phyloP scores from a whole-genome alignment of 2,329 filamentous ascomycete genomes.

The Aspergillus sp. region DNA sequence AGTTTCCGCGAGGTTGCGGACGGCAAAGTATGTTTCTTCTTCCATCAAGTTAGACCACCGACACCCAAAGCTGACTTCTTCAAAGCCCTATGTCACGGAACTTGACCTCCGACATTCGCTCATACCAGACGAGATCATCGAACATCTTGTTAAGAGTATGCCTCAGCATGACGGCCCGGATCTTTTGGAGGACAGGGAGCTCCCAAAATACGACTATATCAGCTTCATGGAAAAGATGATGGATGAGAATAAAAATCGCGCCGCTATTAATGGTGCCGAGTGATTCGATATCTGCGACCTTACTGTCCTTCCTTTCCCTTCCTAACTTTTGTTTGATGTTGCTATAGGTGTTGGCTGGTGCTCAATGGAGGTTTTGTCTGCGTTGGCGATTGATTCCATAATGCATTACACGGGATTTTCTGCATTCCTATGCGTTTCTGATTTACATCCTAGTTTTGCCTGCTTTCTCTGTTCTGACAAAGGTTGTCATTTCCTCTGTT shows the following conservation, averaged over 20 bases:
- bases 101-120: constrained; percentile 93
- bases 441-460: constrained; percentile 1
- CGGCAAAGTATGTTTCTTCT: constrained; percentile 65
- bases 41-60: background rate
- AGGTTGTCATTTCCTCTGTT: background rate
- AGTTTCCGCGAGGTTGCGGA: constrained; percentile 97
- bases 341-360: constrained; percentile 26
- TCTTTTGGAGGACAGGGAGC: constrained; percentile 76
- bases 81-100: constrained; percentile 88
- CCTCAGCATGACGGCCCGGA: constrained; percentile 82
- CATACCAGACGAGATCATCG: constrained; percentile 95
- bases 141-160: constrained; percentile 85
- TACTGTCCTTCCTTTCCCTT: constrained; percentile 7
- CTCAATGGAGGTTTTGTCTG: constrained; percentile 20
- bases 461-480: background rate
- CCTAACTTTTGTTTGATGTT: constrained; percentile 18
- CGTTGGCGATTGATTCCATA: constrained; percentile 21
- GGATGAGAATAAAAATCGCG: constrained; percentile 31
- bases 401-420: constrained; percentile 30
- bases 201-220: constrained; percentile 93
- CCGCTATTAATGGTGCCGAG: constrained; percentile 21
- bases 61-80: background rate
- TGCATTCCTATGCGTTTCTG: constrained; percentile 18
- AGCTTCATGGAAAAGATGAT: constrained; percentile 93
- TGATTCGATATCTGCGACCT: background rate